Percentiles rank a stretch among this genome's conserved stretches.
These are phyloP conservation scores for Dalbergia cochinchinensis DNA, from an alignment of 306 rosid species.

Conservation along the genomic window DNA sequence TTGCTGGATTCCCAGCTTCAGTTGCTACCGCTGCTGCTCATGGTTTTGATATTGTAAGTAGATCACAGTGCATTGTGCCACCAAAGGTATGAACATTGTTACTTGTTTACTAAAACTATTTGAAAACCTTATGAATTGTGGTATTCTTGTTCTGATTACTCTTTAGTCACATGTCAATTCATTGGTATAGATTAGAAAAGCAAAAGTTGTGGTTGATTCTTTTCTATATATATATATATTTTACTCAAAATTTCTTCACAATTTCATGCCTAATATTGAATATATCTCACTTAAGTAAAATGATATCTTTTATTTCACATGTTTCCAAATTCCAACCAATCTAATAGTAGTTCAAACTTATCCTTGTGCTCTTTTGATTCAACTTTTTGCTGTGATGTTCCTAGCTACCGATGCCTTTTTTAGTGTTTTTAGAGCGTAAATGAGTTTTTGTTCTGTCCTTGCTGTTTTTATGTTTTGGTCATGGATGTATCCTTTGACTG, in stretches of 20 bases:
- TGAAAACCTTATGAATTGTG: constrained; percentile 24
- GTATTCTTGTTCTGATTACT: constrained; percentile 31
- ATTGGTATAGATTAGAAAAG: too few species aligned
- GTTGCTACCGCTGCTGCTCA: constrained; percentile 94
- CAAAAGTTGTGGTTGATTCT: too few species aligned
- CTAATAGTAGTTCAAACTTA: constrained; percentile 2
- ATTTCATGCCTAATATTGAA: too few species aligned
- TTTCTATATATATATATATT: too few species aligned
- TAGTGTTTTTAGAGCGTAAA: too few species aligned
- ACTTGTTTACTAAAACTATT: background rate
- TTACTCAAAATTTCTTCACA: too few species aligned
- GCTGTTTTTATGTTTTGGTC: too few species aligned
- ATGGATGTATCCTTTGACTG: too few species aligned
- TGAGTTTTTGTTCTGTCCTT: too few species aligned
- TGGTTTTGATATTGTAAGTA: constrained; percentile 87
- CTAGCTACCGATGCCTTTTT: too few species aligned
- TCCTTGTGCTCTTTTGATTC: too few species aligned
- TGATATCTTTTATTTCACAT: background rate
- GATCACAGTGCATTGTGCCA: constrained; percentile 76
- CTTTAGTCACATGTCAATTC: constrained; percentile 20
- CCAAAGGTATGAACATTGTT: constrained; percentile 69
- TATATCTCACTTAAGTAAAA: constrained; percentile 12
- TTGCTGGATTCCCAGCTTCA: constrained; percentile 82
- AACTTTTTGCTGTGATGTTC: too few species aligned
- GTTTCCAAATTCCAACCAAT: constrained; percentile 35